Evolutionary conservation across 179 eudicot species (phyloP), one percentile per base, ranked within the genome.

Genomic region (Camellia oleifera): DNA sequence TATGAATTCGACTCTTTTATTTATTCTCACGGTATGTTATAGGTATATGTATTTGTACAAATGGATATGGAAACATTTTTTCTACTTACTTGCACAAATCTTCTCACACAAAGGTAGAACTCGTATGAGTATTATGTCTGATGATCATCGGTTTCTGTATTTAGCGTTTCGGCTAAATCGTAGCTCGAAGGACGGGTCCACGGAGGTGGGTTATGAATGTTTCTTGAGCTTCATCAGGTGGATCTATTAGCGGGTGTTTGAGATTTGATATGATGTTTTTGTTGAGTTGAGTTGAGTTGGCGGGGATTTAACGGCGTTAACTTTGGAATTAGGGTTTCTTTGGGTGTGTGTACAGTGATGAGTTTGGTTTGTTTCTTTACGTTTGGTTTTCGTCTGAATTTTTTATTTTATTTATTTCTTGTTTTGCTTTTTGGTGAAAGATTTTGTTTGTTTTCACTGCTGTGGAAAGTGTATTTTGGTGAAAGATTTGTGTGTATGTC

Each of bases 321-420:
- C 61, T 57, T 9, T 9, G 61, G 61, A 65, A 63, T 65, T 71
- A 80, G 76, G 82, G 82, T 80, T 71, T 72, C 72, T n/a, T 60
- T 52, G 50, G 11, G 66, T 10, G 61, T 42, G 53, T 8, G 46
- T 11, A n/a, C 20, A 64, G 63, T 0, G 4, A 50, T 52, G 26
- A 5, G 71, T 53, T 77, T 66, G 80, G 52, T 53, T 75, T 65
- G 32, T 67, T 80, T 63, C 42, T 70, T 48, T 63, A 61, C 72
- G 70, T 65, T 52, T 80, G 64, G 65, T 56, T 61, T 67, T 66
- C 44, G 52, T 66, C 62, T 42, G 78, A 57, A 17, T 11, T 0
- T 65, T 79, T 60, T 66, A 72, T 26, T 26, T 26, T 26, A 26
- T 26, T 26, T 26, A 26, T 26, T 26, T 26, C 32, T 26, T 26